Percentiles rank a stretch among this genome's conserved stretches.
Conservation (phyloP, 169 alveolate genomes). For the Eimeria praecox region DNA sequence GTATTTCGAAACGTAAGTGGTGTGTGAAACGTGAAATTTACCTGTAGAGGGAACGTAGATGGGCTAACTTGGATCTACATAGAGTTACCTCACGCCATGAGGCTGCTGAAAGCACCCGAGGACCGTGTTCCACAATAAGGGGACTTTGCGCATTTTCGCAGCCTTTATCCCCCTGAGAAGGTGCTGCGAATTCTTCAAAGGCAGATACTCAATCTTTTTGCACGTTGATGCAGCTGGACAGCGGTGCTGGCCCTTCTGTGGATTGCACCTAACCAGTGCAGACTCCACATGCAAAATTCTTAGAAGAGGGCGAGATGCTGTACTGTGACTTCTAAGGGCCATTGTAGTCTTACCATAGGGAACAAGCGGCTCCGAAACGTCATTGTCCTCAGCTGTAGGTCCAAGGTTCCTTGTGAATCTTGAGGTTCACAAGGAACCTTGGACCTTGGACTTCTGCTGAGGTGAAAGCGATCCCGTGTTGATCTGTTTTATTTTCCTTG, state of each 20-base stretch:
- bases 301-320: background rate
- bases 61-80: background rate
- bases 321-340: background rate
- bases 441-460: background rate
- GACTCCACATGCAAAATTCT: background rate
- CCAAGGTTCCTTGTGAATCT: too few species aligned
- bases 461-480: background rate
- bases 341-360: too few species aligned
- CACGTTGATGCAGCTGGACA: background rate
- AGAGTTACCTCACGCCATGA: background rate
- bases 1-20: background rate
- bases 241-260: background rate
- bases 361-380: too few species aligned
- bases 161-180: background rate
- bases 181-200: background rate
- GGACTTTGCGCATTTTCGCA: background rate
- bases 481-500: background rate
- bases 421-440: background rate
- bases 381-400: too few species aligned
- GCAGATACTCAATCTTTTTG: background rate
- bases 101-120: background rate
- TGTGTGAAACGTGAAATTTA: background rate
- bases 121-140: background rate
- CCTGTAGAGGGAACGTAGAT: background rate
- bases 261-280: background rate